These are phyloP conservation scores for Phaeosphaeria sp. DNA, from an alignment of 2,329 filamentous ascomycete genomes.

Conservation along the genomic window DNA sequence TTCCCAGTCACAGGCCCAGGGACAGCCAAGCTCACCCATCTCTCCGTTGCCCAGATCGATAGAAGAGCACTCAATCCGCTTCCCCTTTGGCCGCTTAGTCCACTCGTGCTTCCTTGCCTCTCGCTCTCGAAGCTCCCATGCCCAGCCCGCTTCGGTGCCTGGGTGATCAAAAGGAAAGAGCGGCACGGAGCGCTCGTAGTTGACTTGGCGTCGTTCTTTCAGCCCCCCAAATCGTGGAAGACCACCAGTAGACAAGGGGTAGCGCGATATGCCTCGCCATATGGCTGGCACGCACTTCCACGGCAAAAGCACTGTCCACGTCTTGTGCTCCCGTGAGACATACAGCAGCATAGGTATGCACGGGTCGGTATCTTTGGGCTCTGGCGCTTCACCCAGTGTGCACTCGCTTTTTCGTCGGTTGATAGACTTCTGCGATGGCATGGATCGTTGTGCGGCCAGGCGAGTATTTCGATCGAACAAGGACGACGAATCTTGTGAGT, in stretches of 20 bases:
- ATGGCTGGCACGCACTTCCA: slow-evolving; percentile 88
- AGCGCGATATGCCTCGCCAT: slow-evolving; percentile 87
- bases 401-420: slow-evolving; percentile 75
- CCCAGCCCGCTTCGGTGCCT: slow-evolving; percentile 77
- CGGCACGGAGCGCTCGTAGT: slow-evolving; percentile 77
- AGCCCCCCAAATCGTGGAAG: slow-evolving; percentile 85
- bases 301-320: slow-evolving; percentile 84
- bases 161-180: slow-evolving; percentile 90
- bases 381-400: slow-evolving; percentile 68
- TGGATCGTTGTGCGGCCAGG: slow-evolving; percentile 68
- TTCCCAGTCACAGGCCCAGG: slow-evolving; percentile 86
- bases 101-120: slow-evolving; percentile 68
- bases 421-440: slow-evolving; percentile 79
- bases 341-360: slow-evolving; percentile 79
- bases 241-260: slow-evolving; percentile 77
- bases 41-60: slow-evolving; percentile 75
- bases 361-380: slow-evolving; percentile 68
- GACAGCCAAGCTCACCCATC: slow-evolving; percentile 82
- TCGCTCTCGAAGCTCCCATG: slow-evolving; percentile 76
- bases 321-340: slow-evolving; percentile 62
- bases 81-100: slow-evolving; percentile 81
- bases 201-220: slow-evolving; percentile 77
- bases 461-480: slow-evolving; percentile 75
- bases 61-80: slow-evolving; percentile 76
- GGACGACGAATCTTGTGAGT: slow-evolving; percentile 52